A percentile compares a stretch with the other conserved stretches of the same genome.
phyloP scores from a whole-genome alignment of 1,284 basidiomycete species.

The Irpex sp. region DNA sequence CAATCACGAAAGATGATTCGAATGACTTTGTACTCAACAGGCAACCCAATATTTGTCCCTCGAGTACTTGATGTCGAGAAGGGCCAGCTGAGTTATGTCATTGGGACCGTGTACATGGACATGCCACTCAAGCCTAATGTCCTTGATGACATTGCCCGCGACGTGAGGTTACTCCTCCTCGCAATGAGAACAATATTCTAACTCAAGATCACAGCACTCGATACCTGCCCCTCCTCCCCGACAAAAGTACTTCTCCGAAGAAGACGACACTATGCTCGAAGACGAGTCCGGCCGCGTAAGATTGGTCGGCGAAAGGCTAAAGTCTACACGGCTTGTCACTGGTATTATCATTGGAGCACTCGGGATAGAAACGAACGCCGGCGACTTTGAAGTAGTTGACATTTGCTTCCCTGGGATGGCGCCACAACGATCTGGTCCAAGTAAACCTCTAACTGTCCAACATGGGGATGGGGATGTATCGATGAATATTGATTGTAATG shows the following conservation, averaged over 20 bases:
- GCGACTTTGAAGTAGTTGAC: conserved; percentile 96
- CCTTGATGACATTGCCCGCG: conserved; percentile 88
- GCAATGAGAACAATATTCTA: neutral
- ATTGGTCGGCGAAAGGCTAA: conserved; percentile 73
- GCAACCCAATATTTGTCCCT: conserved; percentile 71
- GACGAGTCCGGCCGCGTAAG: conserved; percentile 93
- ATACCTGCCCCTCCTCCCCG: conserved; percentile 79
- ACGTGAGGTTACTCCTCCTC: conserved; percentile 54
- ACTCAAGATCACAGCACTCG: conserved; percentile 60
- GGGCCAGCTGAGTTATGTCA: conserved; percentile 83
- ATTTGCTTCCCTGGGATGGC: conserved; percentile 83
- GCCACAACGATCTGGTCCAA: conserved; percentile 40
- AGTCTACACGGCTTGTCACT: conserved; percentile 68
- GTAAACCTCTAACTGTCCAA: conserved; percentile 14
- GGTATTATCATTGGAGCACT: conserved; percentile 89
- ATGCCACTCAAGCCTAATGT: conserved; percentile 99
- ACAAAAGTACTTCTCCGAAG: conserved; percentile 72
- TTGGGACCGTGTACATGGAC: conserved; percentile 96
- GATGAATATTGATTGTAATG: conserved; percentile 42
- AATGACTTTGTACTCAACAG: conserved; percentile 31
- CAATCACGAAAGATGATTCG: too few species aligned
- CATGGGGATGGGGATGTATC: conserved; percentile 9
- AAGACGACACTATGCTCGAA: conserved; percentile 87
- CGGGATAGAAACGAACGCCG: conserved; percentile 84
- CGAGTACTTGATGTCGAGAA: conserved; percentile 89